Base-by-base conservation (phyloP, 176 grass and related monocot genomes). In the Cenchrus americanus region DNA sequence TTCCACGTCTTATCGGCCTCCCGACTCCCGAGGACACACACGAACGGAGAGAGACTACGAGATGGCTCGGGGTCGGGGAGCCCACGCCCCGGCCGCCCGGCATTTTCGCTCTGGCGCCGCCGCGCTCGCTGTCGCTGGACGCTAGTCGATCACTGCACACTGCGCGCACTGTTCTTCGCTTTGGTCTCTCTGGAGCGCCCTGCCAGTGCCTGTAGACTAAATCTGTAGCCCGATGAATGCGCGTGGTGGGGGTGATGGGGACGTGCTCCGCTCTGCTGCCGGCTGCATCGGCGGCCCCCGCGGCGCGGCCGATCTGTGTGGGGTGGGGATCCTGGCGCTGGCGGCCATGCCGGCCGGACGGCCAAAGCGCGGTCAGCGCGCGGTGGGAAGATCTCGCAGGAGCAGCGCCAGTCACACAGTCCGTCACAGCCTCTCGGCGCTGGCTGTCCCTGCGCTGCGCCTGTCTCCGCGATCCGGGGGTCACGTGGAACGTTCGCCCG, bases 301-400 rank as follows among this genome's bases (percentile, higher is more conserved):
- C 60, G 42, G 22, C 34, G 34, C 34, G 34, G 34, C 58, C 5
- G 40, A 44, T 69, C 66, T 46, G 18, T 30, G 27, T 30, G 27
- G 27, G 27, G 27, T 42, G 13, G 67, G 8, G 21, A 14, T 14
- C 69, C 12, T 6, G 5, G 27, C 27, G 44, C 12, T 6, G 5
- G 60, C 47, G 69, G 69, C 69, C 69, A 71, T 71, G 44, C 44
- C 6, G 69, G 44, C 44, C 44, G 69, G 69, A 71, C n/a, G 44
- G 43, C 43, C 43, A 49, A 48, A 71, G 12, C 22, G 68, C 67
- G 10, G 41, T 21, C 66, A 69, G 40, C 65, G 63, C 63, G 30
- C 63, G 34, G 66, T 43, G 66, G 65, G 63, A 7, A n/a, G 17
- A 44, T 19, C 37, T 11, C 18, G 66, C 66, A 43, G 66, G 34